Evolutionary conservation across 352 stramenopile species (phyloP), one percentile per base, ranked within the genome.

Genomic region (Phytopythium sindhum): DNA sequence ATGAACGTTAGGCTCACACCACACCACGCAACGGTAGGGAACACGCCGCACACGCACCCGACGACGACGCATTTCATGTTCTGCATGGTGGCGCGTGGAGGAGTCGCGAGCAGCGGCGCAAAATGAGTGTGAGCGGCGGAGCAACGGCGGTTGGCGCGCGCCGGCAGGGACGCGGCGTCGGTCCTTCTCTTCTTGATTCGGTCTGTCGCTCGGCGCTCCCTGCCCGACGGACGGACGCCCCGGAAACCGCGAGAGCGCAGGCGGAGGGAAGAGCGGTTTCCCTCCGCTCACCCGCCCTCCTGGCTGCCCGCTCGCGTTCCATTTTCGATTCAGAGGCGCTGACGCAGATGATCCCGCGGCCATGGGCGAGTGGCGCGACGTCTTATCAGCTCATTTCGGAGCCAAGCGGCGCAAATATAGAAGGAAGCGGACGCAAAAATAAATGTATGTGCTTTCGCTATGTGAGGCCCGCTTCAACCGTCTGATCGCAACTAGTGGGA

Each of bases 11-110:
- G 61, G 28, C 28, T 17, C 48, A 50, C 44, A 19, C 28, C 55
- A 24, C 8, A 3, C 8, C 31, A 35, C 8, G 29, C 47, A 42
- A 14, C 29, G 17, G 47, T 50, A 51, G 44, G 23, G 4, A 29
- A 26, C 31, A 26, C 10, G 23, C 2, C 53, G 24, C 11, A 57
- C 19, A 90, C 80, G 61, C 60, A 92, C 81, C 86, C 89, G 44
- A 95, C 89, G 56, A 96, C 84, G 52, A 98, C 93, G 70, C 93
- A 98, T 77, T 98, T 98, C 81, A 98, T 98, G 80, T 97, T 98
- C 80, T 98, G 93, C 90, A 97, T 98, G 57, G 66, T 61, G 31
- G 67, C 33, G 52, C n/a, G 31, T 4, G 41, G 15, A 41, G 50
- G 26, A 41, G 21, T 59, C 21, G 24, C 60, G 2, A 15, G 39